Evolutionary conservation across 495 filamentous ascomycete species (phyloP).

Genomic region (Pyrenula aspistea): DNA sequence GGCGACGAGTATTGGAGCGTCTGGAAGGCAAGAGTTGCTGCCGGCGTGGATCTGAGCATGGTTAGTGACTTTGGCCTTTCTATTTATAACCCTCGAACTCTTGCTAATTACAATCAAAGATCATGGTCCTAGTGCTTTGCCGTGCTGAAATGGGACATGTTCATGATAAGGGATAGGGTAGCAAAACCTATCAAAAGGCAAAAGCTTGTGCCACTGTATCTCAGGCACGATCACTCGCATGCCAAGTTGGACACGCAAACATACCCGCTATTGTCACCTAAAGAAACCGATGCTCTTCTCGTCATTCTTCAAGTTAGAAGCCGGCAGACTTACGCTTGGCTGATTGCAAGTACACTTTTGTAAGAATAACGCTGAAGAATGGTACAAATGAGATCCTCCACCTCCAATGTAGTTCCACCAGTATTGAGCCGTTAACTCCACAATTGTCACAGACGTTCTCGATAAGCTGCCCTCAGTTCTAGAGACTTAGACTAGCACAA

Average conservation of each 20-base stretch:
- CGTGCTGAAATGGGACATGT: conserved; percentile 8
- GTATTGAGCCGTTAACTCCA: too few species aligned
- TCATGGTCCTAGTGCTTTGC: conserved; percentile 7
- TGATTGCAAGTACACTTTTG: not conserved
- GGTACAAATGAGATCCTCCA: too few species aligned
- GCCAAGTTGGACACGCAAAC: not conserved
- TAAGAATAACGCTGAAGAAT: too few species aligned
- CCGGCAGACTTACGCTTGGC: not conserved
- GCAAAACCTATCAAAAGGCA: not conserved
- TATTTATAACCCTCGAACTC: not conserved
- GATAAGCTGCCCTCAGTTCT: too few species aligned
- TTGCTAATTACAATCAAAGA: conserved; percentile 2
- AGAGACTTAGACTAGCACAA: too few species aligned
- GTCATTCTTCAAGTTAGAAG: not conserved
- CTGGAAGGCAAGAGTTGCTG: conserved; percentile 7
- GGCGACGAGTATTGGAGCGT: conserved; percentile 4
- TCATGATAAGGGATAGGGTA: conserved; percentile 1
- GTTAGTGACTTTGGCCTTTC: conserved; percentile 3
- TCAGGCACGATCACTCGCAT: not conserved
- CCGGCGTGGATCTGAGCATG: conserved; percentile 5
- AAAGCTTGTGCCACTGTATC: not conserved
- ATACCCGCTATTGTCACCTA: not conserved
- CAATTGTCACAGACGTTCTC: too few species aligned
- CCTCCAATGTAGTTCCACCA: too few species aligned
- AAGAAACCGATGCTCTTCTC: not conserved